A percentile compares a stretch with the other conserved stretches of the same genome.
Conservation (phyloP, 2,329 filamentous ascomycete genomes). For the Plenodomus lindquistii region DNA sequence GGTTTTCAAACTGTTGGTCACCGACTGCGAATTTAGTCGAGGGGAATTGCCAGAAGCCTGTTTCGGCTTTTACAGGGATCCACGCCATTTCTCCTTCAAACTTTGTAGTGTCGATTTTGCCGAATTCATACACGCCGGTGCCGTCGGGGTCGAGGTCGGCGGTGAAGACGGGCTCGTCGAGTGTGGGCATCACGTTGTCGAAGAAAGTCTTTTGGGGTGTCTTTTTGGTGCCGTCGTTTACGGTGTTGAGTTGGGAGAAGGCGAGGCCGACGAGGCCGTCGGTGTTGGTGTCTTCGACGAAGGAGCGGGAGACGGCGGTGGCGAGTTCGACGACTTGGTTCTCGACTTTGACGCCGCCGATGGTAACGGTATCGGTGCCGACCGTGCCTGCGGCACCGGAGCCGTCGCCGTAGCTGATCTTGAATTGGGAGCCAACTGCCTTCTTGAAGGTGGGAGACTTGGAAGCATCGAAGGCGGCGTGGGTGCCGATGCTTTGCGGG, state of each 20-base stretch:
- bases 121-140: constrained; percentile 73
- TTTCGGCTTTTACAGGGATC: constrained; percentile 61
- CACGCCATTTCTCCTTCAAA: constrained; percentile 67
- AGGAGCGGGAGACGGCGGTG: constrained; percentile 60
- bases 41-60: constrained; percentile 72
- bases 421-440: constrained; percentile 59
- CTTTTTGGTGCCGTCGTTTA: constrained; percentile 56
- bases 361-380: constrained; percentile 67
- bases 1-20: constrained; percentile 59
- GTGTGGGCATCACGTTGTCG: constrained; percentile 65
- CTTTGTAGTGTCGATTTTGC: constrained; percentile 66
- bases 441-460: constrained; percentile 57
- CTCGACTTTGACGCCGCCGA: constrained; percentile 66
- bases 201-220: constrained; percentile 72
- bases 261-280: constrained; percentile 73
- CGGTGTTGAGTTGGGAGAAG: constrained; percentile 66
- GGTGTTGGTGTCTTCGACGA: constrained; percentile 62
- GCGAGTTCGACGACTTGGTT: constrained; percentile 71
- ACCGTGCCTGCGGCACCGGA: constrained; percentile 67
- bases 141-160: constrained; percentile 66
- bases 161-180: constrained; percentile 71
- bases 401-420: constrained; percentile 70
- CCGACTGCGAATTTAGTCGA: constrained; percentile 62
- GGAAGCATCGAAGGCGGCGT: constrained; percentile 59
- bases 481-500: constrained; percentile 50